These are phyloP conservation scores for Naumovozyma dairenensis DNA, from an alignment of 805 yeast species.

Conservation along the genomic window DNA sequence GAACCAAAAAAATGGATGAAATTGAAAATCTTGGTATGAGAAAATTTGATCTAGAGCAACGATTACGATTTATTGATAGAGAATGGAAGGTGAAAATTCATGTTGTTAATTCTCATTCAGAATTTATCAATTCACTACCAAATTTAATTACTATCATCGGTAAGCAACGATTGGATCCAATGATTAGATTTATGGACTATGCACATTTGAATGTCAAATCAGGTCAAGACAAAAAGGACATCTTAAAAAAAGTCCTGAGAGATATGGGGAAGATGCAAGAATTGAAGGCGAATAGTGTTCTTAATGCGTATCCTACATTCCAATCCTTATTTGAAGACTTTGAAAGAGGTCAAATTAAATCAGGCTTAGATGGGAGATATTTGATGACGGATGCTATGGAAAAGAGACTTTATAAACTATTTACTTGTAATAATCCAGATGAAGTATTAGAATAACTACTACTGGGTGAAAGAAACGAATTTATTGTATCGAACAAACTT, in stretches of 20 bases:
- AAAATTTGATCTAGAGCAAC: constrained; percentile 30
- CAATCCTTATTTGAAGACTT: constrained; percentile 23
- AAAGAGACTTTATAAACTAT: constrained; percentile 36
- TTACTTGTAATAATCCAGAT: constrained; percentile 42
- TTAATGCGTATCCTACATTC: constrained; percentile 34
- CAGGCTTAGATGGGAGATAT: constrained; percentile 35
- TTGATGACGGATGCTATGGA: constrained; percentile 44
- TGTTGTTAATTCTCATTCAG: constrained; percentile 31
- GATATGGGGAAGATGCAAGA: constrained; percentile 53
- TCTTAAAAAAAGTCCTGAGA: constrained; percentile 40
- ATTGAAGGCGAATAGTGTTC: constrained; percentile 38
- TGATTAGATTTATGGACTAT: constrained; percentile 43
- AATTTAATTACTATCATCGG: constrained; percentile 50
- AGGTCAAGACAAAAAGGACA: constrained; percentile 39
- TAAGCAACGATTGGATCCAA: constrained; percentile 43
- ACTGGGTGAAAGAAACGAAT: too few species aligned
- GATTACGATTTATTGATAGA: constrained; percentile 39
- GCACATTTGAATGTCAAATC: constrained; percentile 51
- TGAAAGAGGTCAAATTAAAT: constrained; percentile 29
- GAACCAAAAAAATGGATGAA: constrained; percentile 10
- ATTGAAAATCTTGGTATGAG: constrained; percentile 11
- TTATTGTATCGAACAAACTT: too few species aligned
- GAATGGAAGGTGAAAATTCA: constrained; percentile 40
- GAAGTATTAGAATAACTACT: constrained; percentile 30
- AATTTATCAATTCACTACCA: constrained; percentile 43